phyloP scores from a whole-genome alignment of 2,329 filamentous ascomycete genomes.

The Sporothrix sp. region DNA sequence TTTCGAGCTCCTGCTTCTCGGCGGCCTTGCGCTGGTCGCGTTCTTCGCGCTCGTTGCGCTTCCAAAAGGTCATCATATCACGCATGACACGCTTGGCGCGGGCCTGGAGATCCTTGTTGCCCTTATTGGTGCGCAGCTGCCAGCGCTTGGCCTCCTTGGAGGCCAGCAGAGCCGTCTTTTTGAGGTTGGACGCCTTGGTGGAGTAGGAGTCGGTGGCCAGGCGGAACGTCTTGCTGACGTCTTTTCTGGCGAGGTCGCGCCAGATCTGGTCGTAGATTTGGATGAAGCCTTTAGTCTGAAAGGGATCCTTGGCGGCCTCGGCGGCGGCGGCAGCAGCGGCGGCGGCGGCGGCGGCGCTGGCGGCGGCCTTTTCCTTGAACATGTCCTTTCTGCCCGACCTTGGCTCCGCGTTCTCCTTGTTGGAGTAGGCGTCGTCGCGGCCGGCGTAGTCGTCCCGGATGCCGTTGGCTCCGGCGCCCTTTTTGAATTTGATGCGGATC shows the following conservation, averaged over 20 bases:
- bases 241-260: constrained; percentile 87
- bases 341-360: neutral
- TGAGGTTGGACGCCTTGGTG: constrained; percentile 87
- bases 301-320: constrained; percentile 44
- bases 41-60: constrained; percentile 95
- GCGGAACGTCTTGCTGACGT: constrained; percentile 85
- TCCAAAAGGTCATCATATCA: constrained; percentile 99
- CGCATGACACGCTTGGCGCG: constrained; percentile 96
- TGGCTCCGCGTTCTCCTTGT: constrained; percentile 38
- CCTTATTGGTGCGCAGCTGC: constrained; percentile 97
- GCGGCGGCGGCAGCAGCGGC: constrained; percentile 16
- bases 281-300: constrained; percentile 86
- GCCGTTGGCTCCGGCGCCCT: constrained; percentile 30
- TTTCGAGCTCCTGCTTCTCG: constrained; percentile 91
- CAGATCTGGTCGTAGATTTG: constrained; percentile 97
- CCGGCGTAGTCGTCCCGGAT: constrained; percentile 25
- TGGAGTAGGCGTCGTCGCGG: constrained; percentile 35
- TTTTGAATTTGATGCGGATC: constrained; percentile 56
- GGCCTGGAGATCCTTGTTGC: constrained; percentile 93
- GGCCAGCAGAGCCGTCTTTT: constrained; percentile 93
- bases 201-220: constrained; percentile 77
- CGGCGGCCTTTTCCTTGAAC: constrained; percentile 26
- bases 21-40: constrained; percentile 88
- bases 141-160: constrained; percentile 96
- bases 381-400: constrained; percentile 33